phyloP scores from a whole-genome alignment of 192 early-diverging fungal species.

The Umbelopsis sp. region DNA sequence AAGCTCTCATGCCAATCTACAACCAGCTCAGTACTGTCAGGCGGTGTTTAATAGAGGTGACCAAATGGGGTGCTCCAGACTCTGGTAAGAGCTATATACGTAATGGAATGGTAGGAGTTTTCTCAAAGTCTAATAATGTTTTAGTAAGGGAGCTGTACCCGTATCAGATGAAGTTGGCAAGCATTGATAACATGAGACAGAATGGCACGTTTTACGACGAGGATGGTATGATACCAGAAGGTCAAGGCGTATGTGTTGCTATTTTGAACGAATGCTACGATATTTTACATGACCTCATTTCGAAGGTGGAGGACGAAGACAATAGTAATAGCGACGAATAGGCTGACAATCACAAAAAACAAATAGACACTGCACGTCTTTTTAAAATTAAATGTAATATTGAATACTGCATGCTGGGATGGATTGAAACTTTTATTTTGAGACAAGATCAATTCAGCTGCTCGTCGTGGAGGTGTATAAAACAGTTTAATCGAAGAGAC shows the following conservation, averaged over 20 bases:
- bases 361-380: not conserved
- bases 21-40: conserved; percentile 85
- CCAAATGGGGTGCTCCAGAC: conserved; percentile 79
- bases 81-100: conserved; percentile 44
- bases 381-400: conserved; percentile 4
- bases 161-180: conserved; percentile 87
- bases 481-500: conserved; percentile 16
- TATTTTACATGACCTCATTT: conserved; percentile 74
- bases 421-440: not conserved
- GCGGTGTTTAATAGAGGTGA: conserved; percentile 75
- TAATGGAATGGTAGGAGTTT: not conserved
- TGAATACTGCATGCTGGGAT: not conserved
- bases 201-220: conserved; percentile 88
- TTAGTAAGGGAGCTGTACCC: conserved; percentile 75
- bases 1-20: conserved; percentile 81
- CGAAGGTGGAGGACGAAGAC: conserved; percentile 49
- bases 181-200: conserved; percentile 77
- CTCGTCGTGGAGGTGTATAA: not conserved
- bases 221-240: conserved; percentile 74
- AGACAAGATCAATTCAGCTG: not conserved
- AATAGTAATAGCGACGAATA: not conserved
- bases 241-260: conserved; percentile 84
- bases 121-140: conserved; percentile 15
- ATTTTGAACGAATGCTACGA: conserved; percentile 91
- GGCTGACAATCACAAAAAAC: not conserved